A percentile compares a stretch with the other conserved stretches of the same genome.
Evolutionary conservation across 2,329 filamentous ascomycete species (phyloP).

Genomic region (Trichoderma sp.): DNA sequence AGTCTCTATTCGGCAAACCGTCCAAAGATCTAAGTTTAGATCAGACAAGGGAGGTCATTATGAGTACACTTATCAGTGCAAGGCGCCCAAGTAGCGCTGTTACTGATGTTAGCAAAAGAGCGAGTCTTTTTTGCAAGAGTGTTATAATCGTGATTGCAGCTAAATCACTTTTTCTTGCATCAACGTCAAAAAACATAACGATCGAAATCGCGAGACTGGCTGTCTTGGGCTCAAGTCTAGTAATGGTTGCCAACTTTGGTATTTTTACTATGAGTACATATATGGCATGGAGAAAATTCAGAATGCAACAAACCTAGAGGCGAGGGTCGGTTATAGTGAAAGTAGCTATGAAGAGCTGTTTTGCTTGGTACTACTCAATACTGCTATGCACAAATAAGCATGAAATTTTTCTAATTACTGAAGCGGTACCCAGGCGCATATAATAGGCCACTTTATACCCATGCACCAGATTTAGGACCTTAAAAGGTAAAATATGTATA

Average conservation of each 20-base stretch:
- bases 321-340: no score
- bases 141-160: not conserved
- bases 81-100: not conserved
- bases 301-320: not conserved
- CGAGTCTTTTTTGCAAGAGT: not conserved
- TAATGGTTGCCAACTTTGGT: not conserved
- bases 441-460: no score
- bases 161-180: not conserved
- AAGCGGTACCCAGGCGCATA: no score
- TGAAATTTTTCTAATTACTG: no score
- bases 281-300: not conserved
- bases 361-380: not conserved
- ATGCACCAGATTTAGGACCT: no score
- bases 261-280: not conserved
- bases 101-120: not conserved
- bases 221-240: not conserved
- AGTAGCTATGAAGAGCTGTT: no score
- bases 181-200: not conserved
- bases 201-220: not conserved
- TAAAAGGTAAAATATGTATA: no score
- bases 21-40: not conserved
- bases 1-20: not conserved
- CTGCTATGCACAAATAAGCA: not conserved
- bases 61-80: not conserved
- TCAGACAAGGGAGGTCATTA: not conserved